phyloP scores from a whole-genome alignment of 116 monocot species.

The Cymodocea nodosa region DNA sequence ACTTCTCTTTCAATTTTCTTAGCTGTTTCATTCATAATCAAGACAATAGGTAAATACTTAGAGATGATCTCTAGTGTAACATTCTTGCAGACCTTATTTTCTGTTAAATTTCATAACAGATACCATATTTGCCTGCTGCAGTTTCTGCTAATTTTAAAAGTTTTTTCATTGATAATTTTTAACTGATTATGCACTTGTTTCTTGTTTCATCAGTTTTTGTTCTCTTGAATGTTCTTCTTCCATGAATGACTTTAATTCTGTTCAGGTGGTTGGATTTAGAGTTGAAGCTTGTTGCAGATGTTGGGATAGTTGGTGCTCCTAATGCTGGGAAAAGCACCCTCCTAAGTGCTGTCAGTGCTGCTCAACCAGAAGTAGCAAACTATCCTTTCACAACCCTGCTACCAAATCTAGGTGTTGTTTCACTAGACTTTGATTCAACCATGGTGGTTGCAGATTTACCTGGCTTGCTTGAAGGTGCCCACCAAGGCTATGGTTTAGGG shows the following conservation, averaged over 20 bases:
- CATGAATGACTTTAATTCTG: no score
- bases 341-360: conserved; percentile 81
- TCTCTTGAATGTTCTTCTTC: neutral
- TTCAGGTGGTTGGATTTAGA: conserved; percentile 97
- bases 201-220: no score
- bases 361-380: conserved; percentile 87
- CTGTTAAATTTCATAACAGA: no score
- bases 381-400: conserved; percentile 96
- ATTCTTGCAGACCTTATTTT: no score
- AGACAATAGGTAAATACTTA: no score
- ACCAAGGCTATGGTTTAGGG: conserved; percentile 85
- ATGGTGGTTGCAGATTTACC: conserved; percentile 98
- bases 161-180: no score
- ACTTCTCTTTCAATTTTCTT: no score
- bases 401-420: conserved; percentile 93
- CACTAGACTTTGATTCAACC: conserved; percentile 76
- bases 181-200: no score
- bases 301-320: conserved; percentile 95
- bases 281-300: conserved; percentile 94
- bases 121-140: no score
- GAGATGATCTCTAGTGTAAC: no score
- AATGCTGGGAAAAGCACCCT: conserved; percentile 99
- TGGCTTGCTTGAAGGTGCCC: conserved; percentile 98
- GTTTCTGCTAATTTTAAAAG: no score
- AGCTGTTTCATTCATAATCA: no score